Conservation (phyloP, 768 basidiomycete genomes). For the Sporobolomyces pararoseus region DNA sequence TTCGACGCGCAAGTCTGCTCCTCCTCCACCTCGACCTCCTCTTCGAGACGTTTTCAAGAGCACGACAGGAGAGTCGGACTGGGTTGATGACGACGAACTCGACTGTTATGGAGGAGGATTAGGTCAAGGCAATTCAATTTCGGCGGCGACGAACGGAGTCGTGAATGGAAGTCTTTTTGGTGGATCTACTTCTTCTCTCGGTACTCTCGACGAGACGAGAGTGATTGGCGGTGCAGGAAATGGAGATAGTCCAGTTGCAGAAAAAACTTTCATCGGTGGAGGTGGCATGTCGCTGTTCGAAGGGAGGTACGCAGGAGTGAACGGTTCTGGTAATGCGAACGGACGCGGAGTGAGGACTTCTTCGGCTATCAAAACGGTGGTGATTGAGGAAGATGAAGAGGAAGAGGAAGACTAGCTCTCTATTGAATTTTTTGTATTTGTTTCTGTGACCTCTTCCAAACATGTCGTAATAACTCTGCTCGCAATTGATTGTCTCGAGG, state of each 20-base stretch:
- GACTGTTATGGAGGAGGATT: conserved; percentile 41
- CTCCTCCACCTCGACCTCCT: conserved; percentile 21
- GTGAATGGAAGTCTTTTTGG: too few relatives aligned
- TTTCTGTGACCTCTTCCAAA: too few relatives aligned
- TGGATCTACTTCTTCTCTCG: not conserved
- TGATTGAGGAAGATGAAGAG: conserved; percentile 43
- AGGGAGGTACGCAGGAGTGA: conserved; percentile 32
- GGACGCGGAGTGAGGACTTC: not conserved
- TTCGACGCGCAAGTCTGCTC: not conserved
- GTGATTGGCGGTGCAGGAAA: not conserved
- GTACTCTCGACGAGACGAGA: not conserved
- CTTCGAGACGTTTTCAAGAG: conserved; percentile 40
- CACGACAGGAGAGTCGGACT: conserved; percentile 12
- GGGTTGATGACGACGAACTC: conserved; percentile 39
- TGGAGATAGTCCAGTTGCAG: conserved; percentile 10
- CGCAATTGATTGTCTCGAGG: too few relatives aligned
- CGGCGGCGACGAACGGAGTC: not conserved
- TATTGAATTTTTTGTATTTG: not conserved
- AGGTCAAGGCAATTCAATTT: conserved; percentile 20
- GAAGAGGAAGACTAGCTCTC: conserved; percentile 39
- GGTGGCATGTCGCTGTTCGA: conserved; percentile 24
- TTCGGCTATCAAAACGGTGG: conserved; percentile 15
- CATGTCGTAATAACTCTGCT: conserved; percentile 1
- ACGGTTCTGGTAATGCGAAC: conserved; percentile 1
- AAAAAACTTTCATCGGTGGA: not conserved